Evolutionary conservation across 2,329 filamentous ascomycete species (phyloP), one percentile per base, ranked within the genome.

Genomic region (Colletotrichum orchidophilum): DNA sequence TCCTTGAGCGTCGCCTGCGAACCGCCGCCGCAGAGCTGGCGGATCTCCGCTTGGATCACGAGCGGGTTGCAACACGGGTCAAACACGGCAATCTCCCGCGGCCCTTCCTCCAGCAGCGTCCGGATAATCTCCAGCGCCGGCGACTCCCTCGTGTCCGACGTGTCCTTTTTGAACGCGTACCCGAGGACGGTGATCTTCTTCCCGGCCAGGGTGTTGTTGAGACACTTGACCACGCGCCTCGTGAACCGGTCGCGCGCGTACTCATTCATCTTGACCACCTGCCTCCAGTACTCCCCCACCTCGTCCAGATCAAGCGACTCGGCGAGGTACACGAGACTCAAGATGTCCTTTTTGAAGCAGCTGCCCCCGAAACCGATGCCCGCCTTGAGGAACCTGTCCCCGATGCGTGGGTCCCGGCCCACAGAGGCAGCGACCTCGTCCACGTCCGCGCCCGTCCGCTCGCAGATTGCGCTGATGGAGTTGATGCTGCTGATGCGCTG

Each of bases 401-500:
- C 93, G 69, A 96, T 94, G 60, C 93, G 87, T 8, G 86, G 86
- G 77, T 96, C 93, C 42, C 90, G 83, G 63, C 93, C 93, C 33
- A 93, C 86, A 5, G 90, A 88, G 31, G 84, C 83, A 5, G 92
- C 87, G 2, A 96, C 87, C 79, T 95, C 92, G 73, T 92, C 87
- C 21, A 95, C 87, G 76, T 94, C 90, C 12, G 93, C 93, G 15
- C 92, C 93, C 0, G 91, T 92, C 71, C 87, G 87, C 80, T 95
- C 93, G 78, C 93, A 95, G 39, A 96, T 90, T 4, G 93, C 92
- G 27, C 91, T 93, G 70, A 96, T 88, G 12, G 92, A 91, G 81
- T 95, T 96, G 82, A 96, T 94, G 80, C 91, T 94, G 77, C 90
- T 93, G 76, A 96, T 93, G 59, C 93, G 87, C 82, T 96, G 93